Evolutionary conservation across 1,284 basidiomycete genomes (phyloP), one percentile per base, ranked within the genome.

Genomic region (Quambalaria eucalypti): DNA sequence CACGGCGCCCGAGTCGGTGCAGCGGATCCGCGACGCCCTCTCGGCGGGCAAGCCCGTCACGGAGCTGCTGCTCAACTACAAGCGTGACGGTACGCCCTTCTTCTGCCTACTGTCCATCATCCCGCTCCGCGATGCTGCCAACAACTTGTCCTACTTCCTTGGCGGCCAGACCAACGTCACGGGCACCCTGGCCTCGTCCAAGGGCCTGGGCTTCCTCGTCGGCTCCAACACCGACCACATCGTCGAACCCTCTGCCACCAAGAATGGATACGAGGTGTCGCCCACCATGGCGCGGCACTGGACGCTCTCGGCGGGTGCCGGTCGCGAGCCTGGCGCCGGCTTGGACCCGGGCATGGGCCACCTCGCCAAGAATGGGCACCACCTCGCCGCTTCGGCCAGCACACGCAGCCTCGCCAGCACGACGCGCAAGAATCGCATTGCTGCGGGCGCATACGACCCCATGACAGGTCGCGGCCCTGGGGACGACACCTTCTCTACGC

Each of bases 11-110:
- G 56, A 44, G 3, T 39, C 56, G 0, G 62, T 72, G 3, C 31
- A 59, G 16, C 48, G 52, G 3, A 61, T 72, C 33, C 56, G 64
- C 16, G 38, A 55, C 19, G 59, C 61, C 2, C 51, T 72, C 42
- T 57, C 62, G 14, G 42, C 51, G 9, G 66, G 52, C 26, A 51
- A 56, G 31, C 29, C 54, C 14, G 52, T 51, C 49, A 56, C 53
- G 4, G 67, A 72, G 53, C 57, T 72, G 28, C 50, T 75, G 8
- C 53, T 75, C 21, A 75, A 75, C 51, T 75, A 73, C 39, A 47
- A 52, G 3, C 48, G 29, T n/a, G 60, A 53, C 38, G 62, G 59
- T 49, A 60, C 44, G 16, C 67, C 70, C 0, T 73, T 71, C 51
- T 60, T 59, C 50, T 65, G 65, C 50, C 54, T 72, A 2, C 55